phyloP scores from a whole-genome alignment of 352 stramenopile genomes.

The Pilasporangium apinafurcum region DNA sequence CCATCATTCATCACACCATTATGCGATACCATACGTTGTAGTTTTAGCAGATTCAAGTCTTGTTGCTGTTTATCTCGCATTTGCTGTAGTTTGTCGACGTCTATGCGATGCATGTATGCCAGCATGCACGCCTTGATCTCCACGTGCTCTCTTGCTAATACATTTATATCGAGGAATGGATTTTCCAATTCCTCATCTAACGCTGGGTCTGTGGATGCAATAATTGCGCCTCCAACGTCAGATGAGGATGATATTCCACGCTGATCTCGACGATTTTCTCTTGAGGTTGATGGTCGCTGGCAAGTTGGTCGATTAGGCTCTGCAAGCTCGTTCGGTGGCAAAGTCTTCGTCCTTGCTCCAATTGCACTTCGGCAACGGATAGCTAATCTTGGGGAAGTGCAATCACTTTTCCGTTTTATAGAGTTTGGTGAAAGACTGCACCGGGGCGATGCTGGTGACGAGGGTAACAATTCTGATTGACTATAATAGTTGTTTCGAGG shows the following conservation, averaged over 20 bases:
- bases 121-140: conserved; percentile 70
- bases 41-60: conserved; percentile 23
- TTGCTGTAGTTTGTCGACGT: conserved; percentile 50
- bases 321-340: neutral
- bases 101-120: conserved; percentile 49
- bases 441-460: conserved; percentile 1
- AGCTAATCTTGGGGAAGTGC: neutral
- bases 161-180: conserved; percentile 15
- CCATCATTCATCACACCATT: conserved; percentile 31
- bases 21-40: conserved; percentile 35
- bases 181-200: neutral
- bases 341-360: neutral
- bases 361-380: conserved; percentile 21
- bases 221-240: too few species aligned
- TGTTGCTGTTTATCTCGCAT: conserved; percentile 26
- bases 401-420: neutral
- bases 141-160: conserved; percentile 36
- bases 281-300: conserved; percentile 2
- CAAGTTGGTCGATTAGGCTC: neutral
- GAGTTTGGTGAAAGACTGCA: neutral
- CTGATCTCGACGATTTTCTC: neutral
- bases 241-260: neutral
- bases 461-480: too few species aligned
- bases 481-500: conserved; percentile 6
- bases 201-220: neutral